Evolutionary conservation across 1,284 basidiomycete species (phyloP).

Genomic region (Papiliotrema fonsecae): DNA sequence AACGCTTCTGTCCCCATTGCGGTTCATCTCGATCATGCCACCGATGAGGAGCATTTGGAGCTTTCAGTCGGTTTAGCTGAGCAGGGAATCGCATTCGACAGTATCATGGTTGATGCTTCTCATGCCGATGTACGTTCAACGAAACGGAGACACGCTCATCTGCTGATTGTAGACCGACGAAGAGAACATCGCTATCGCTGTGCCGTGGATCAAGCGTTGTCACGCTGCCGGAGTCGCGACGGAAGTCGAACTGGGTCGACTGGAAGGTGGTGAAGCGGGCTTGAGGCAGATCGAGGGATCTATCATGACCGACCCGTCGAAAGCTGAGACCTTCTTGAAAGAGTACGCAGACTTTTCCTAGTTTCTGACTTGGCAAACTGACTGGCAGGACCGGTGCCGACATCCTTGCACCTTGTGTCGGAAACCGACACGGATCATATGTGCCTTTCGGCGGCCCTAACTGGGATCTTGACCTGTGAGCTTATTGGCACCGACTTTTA

Average conservation of each 20-base stretch:
- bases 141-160: background rate
- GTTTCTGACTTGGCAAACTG: no score
- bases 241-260: conserved; percentile 50
- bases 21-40: conserved; percentile 50
- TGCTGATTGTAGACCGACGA: conserved; percentile 30
- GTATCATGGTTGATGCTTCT: conserved; percentile 48
- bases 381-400: conserved; percentile 43
- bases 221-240: conserved; percentile 47
- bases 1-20: conserved; percentile 47
- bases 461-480: conserved; percentile 41
- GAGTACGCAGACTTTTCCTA: conserved; percentile 20
- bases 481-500: background rate
- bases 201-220: conserved; percentile 42
- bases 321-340: conserved; percentile 46
- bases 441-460: conserved; percentile 42
- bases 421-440: conserved; percentile 50
- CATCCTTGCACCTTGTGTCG: conserved; percentile 49
- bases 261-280: conserved; percentile 51
- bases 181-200: conserved; percentile 47
- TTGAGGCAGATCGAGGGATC: conserved; percentile 47
- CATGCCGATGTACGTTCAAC: conserved; percentile 37
- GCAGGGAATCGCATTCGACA: conserved; percentile 45
- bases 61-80: conserved; percentile 47
- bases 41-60: conserved; percentile 49
- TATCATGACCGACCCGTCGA: conserved; percentile 48